phyloP scores from a whole-genome alignment of 129 eudicot genomes.

The Flaveria linearis region DNA sequence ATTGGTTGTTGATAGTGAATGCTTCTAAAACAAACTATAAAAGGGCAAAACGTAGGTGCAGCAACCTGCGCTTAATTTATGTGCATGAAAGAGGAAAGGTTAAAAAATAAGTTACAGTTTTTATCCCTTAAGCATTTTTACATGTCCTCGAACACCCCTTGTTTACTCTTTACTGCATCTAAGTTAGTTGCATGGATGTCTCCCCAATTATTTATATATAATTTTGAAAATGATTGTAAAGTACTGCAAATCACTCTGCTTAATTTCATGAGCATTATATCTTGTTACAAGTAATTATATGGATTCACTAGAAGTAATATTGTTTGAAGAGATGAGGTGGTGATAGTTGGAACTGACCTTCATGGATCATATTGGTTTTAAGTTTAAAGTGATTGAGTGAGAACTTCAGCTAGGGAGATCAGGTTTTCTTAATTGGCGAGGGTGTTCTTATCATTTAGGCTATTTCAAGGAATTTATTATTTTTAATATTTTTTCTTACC shows the following conservation, averaged over 20 bases:
- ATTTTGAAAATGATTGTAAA: neutral
- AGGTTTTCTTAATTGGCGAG: neutral
- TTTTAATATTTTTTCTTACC: neutral
- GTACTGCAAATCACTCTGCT: neutral
- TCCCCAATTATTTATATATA: neutral
- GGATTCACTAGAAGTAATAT: neutral
- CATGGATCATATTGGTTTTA: neutral
- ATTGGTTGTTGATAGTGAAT: constrained; percentile 2
- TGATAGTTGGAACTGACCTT: neutral
- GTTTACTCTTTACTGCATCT: neutral
- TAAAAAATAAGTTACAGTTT: neutral
- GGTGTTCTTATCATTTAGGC: neutral
- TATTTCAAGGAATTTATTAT: neutral
- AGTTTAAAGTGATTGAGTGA: neutral
- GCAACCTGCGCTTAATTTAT: neutral
- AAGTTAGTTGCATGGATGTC: neutral
- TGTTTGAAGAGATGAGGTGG: neutral
- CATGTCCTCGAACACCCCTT: neutral
- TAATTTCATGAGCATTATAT: neutral
- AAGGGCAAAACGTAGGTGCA: neutral
- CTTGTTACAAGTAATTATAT: neutral
- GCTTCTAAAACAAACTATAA: neutral
- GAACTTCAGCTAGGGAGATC: neutral
- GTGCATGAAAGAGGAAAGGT: neutral
- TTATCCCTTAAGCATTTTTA: neutral